Evolutionary conservation across 192 early-diverging fungal genomes (phyloP).

Genomic region (Rhizophagus sp.): DNA sequence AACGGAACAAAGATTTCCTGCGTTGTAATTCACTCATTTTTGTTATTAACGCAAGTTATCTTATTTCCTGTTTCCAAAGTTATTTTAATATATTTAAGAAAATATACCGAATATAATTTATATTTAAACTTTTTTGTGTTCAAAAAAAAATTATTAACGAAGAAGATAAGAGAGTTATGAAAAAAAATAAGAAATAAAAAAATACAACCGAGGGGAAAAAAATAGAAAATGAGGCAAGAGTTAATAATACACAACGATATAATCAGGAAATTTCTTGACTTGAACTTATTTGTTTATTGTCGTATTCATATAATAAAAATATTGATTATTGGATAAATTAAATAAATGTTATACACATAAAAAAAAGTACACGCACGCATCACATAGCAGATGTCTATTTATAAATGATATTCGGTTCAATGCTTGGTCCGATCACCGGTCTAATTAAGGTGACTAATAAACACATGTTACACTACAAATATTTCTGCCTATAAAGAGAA

Average conservation of each 20-base stretch:
- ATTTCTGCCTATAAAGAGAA: neutral
- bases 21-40: constrained; percentile 7
- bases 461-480: neutral
- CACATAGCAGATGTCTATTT: neutral
- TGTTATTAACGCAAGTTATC: neutral
- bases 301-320: neutral
- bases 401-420: neutral
- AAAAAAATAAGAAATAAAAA: too few species aligned
- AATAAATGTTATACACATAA: neutral
- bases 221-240: too few species aligned
- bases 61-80: too few species aligned
- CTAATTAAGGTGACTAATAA: neutral
- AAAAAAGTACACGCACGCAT: neutral
- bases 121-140: too few species aligned
- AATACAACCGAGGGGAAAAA: too few species aligned
- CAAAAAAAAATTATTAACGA: too few species aligned
- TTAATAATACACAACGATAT: too few species aligned
- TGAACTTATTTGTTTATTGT: neutral
- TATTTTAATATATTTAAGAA: too few species aligned
- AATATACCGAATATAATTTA: too few species aligned
- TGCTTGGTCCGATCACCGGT: neutral
- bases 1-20: neutral
- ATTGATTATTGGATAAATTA: neutral
- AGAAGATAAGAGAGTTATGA: too few species aligned
- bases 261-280: neutral